These are phyloP conservation scores for Balakata baccata DNA, from an alignment of 345 rosid genomes.

Conservation along the genomic window DNA sequence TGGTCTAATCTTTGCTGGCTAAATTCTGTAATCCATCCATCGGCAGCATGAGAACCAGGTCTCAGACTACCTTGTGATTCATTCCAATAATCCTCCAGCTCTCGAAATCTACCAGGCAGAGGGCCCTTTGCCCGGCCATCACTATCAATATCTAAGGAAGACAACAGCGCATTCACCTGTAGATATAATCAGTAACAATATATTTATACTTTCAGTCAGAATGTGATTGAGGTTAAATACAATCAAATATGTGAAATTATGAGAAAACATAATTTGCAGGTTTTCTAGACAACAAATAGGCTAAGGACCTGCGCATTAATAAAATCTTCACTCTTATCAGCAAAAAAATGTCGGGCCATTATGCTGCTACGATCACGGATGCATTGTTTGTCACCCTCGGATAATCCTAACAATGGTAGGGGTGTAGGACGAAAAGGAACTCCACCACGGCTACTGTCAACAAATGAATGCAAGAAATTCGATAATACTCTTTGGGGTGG, in stretches of 20 bases:
- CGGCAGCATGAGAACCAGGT: conserved; percentile 58
- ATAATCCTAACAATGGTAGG: conserved; percentile 78
- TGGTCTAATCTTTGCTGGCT: conserved; percentile 49
- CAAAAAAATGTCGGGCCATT: conserved; percentile 93
- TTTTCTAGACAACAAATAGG: conserved; percentile 10
- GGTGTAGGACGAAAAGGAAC: conserved; percentile 83
- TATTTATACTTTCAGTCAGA: not conserved
- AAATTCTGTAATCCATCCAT: conserved; percentile 81
- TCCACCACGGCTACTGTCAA: conserved; percentile 81
- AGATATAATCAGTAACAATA: conserved; percentile 13
- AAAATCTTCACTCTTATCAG: conserved; percentile 86
- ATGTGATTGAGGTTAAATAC: not conserved
- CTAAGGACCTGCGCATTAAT: conserved; percentile 75
- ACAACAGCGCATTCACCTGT: conserved; percentile 85
- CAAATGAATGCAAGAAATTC: conserved; percentile 83
- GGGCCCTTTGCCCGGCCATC: conserved; percentile 66
- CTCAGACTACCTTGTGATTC: conserved; percentile 79
- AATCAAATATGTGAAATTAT: not conserved
- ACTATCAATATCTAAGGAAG: conserved; percentile 84
- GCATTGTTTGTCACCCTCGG: conserved; percentile 89
- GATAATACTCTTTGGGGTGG: conserved; percentile 93
- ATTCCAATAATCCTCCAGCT: conserved; percentile 93
- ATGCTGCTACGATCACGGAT: conserved; percentile 99
- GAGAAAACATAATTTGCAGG: conserved; percentile 12
- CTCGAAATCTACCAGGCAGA: conserved; percentile 69